These are phyloP conservation scores for Haberlea rhodopensis DNA, from an alignment of 257 asterid species.

Conservation along the genomic window DNA sequence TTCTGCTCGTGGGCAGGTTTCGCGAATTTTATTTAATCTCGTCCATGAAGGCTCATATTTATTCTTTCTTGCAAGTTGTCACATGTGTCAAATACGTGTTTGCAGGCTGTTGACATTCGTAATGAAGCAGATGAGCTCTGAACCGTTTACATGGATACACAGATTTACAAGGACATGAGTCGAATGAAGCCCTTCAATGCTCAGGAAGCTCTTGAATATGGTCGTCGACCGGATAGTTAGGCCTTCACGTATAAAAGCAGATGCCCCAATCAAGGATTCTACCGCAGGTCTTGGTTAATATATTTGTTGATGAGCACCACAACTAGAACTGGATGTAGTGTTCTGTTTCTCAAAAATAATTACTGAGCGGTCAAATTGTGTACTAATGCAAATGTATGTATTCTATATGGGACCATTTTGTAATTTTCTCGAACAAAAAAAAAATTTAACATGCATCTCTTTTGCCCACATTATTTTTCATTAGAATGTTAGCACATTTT, in stretches of 20 bases:
- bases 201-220: slow-evolving; percentile 85
- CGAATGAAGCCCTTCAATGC: slow-evolving; percentile 66
- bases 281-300: slow-evolving; percentile 63
- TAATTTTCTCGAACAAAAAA: too few species aligned
- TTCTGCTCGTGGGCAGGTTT: slow-evolving; percentile 95
- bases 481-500: too few species aligned
- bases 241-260: slow-evolving; percentile 59
- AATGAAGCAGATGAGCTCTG: slow-evolving; percentile 82
- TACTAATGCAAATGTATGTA: too few species aligned
- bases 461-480: too few species aligned
- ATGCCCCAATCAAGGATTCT: slow-evolving; percentile 45
- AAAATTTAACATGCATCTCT: too few species aligned
- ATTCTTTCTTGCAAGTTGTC: slow-evolving; percentile 11
- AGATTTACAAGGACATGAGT: slow-evolving; percentile 71
- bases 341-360: too few species aligned
- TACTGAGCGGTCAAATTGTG: too few species aligned
- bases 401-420: too few species aligned
- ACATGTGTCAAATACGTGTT: slow-evolving; percentile 20
- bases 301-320: slow-evolving; percentile 15
- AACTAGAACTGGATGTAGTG: too few species aligned
- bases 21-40: slow-evolving; percentile 10
- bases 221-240: slow-evolving; percentile 72
- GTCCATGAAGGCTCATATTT: slow-evolving; percentile 1
- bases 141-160: slow-evolving; percentile 28
- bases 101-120: slow-evolving; percentile 81